Conservation (phyloP, 1,139 yeast species). For the Protomyces arabidopsidicola region DNA sequence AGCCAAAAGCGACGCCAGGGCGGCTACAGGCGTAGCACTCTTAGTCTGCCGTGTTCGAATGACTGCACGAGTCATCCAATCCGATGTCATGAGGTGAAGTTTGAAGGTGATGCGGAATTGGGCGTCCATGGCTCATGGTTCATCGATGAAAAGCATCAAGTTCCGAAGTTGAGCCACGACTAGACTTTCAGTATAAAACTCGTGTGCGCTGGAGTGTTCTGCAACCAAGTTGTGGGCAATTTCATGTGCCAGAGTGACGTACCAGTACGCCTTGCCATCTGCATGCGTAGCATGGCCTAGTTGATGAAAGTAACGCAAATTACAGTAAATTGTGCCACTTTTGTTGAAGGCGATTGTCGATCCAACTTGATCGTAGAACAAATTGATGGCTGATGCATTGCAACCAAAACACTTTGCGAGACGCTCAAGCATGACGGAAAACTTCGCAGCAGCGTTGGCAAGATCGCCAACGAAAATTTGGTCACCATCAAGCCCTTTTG, state of each 20-base stretch:
- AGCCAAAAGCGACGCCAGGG: not conserved
- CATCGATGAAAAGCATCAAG: not conserved
- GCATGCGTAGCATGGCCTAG: constrained; percentile 29
- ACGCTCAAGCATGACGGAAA: constrained; percentile 28
- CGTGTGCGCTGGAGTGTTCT: constrained; percentile 43
- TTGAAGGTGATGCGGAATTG: too few species aligned
- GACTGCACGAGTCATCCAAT: not conserved
- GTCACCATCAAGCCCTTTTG: constrained; percentile 6
- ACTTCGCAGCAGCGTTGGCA: not conserved
- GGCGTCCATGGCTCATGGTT: too few species aligned
- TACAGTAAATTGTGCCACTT: constrained; percentile 43
- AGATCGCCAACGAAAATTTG: not conserved
- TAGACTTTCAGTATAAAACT: constrained; percentile 39
- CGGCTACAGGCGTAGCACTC: not conserved
- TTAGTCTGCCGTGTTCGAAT: not conserved
- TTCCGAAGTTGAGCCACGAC: constrained; percentile 5
- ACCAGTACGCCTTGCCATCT: constrained; percentile 37
- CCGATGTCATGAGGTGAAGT: not conserved
- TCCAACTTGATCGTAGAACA: constrained; percentile 36
- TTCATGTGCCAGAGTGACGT: constrained; percentile 44
- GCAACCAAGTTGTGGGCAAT: constrained; percentile 43
- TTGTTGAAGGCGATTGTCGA: constrained; percentile 42
- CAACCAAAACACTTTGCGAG: constrained; percentile 33
- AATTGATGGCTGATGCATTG: constrained; percentile 36
- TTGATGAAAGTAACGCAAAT: constrained; percentile 37